phyloP scores from a whole-genome alignment of 129 eudicot species.

The Deinandra increscens region DNA sequence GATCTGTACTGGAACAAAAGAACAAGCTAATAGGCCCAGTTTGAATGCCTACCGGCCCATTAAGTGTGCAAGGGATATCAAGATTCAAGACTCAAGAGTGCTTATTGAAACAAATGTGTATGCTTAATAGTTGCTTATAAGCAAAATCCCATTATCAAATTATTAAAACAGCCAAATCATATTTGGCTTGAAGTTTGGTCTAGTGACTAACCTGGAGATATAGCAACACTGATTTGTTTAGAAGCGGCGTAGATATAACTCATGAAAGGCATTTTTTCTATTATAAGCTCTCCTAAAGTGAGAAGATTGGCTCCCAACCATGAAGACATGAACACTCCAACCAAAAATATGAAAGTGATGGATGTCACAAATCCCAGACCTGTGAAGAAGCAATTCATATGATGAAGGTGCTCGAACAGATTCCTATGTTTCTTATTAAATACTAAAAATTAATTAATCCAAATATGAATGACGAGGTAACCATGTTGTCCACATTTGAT shows the following conservation, averaged over 20 bases:
- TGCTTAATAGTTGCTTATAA: no score
- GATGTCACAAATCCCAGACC: slow-evolving; percentile 88
- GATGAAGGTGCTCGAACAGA: neutral
- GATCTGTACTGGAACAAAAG: no score
- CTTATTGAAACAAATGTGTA: no score
- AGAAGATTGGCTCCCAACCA: slow-evolving; percentile 82
- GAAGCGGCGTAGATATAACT: slow-evolving; percentile 77
- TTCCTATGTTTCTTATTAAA: neutral
- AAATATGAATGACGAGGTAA: neutral
- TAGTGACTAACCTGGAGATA: slow-evolving; percentile 62
- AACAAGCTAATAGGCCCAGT: no score
- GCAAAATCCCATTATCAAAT: no score
- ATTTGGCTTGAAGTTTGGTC: neutral
- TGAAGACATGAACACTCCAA: slow-evolving; percentile 87
- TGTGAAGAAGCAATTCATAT: slow-evolving; percentile 13
- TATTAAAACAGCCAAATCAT: no score
- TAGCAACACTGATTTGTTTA: slow-evolving; percentile 79
- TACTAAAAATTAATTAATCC: neutral
- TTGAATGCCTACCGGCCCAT: no score
- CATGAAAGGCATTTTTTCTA: slow-evolving; percentile 74
- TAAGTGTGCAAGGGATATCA: no score
- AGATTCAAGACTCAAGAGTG: no score
- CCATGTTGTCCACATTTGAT: neutral
- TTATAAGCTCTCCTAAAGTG: slow-evolving; percentile 67
- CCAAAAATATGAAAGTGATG: slow-evolving; percentile 71